Conservation (phyloP, 768 basidiomycete species). For the Termitomyces sp. region DNA sequence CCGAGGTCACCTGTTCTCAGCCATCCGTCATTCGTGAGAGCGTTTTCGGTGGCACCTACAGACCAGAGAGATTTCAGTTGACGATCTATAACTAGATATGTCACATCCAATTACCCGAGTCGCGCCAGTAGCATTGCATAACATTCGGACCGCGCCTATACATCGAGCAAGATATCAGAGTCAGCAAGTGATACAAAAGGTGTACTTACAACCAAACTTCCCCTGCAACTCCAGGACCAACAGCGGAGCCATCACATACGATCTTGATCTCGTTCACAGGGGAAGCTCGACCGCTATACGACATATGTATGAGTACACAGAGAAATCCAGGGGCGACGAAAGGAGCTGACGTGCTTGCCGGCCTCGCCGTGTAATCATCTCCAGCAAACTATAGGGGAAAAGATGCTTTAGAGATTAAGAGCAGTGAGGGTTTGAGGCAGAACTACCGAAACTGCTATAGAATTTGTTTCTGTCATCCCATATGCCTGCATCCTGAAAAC, state of each 20-base stretch:
- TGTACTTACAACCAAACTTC: constrained; percentile 47
- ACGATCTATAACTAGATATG: background rate
- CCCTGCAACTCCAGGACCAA: constrained; percentile 32
- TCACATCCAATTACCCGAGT: constrained; percentile 31
- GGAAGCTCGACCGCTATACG: constrained; percentile 44
- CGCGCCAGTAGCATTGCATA: constrained; percentile 59
- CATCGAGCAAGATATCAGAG: background rate
- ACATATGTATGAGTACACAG: background rate
- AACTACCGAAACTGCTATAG: constrained; percentile 42
- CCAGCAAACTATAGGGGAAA: constrained; percentile 33
- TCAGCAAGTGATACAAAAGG: background rate
- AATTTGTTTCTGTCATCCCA: constrained; percentile 59
- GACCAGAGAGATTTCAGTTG: background rate
- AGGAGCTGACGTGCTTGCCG: constrained; percentile 41
- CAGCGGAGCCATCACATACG: constrained; percentile 30
- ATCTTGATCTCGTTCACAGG: constrained; percentile 55
- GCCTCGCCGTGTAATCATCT: constrained; percentile 51
- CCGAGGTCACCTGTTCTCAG: constrained; percentile 53
- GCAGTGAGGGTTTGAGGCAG: background rate
- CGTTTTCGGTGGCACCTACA: constrained; percentile 38
- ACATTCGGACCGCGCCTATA: constrained; percentile 53
- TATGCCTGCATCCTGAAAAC: constrained; percentile 43
- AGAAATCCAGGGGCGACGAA: background rate
- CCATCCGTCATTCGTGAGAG: constrained; percentile 52
- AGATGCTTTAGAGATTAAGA: background rate